These are phyloP conservation scores for Dryas drummondii DNA, from an alignment of 306 rosid genomes.

Conservation along the genomic window DNA sequence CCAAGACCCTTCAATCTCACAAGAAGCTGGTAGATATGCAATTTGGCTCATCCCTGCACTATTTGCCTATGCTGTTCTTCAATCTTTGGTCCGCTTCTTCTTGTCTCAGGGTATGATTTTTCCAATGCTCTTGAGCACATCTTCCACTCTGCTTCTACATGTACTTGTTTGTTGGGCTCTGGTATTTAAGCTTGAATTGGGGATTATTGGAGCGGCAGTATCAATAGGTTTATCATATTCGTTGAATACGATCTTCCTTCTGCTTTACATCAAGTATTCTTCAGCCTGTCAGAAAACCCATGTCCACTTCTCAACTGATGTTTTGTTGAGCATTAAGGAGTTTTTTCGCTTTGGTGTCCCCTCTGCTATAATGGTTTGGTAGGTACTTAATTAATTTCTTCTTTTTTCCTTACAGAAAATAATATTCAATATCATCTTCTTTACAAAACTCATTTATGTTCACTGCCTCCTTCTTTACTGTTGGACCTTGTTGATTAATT, in stretches of 20 bases:
- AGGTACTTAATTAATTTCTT: neutral
- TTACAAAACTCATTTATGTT: too few relatives aligned
- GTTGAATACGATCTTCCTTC: slow-evolving; percentile 7
- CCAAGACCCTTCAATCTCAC: slow-evolving; percentile 51
- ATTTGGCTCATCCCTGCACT: slow-evolving; percentile 54
- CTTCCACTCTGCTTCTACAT: slow-evolving; percentile 27
- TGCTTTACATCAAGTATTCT: slow-evolving; percentile 11
- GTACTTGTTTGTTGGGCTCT: slow-evolving; percentile 20
- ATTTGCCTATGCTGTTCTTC: slow-evolving; percentile 48
- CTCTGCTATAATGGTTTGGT: slow-evolving; percentile 25
- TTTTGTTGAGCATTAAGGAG: neutral
- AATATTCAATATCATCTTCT: too few relatives aligned
- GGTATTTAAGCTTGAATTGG: slow-evolving; percentile 4
- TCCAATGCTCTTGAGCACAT: slow-evolving; percentile 46
- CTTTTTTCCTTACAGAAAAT: too few relatives aligned
- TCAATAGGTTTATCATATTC: slow-evolving; percentile 17
- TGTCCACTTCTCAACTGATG: neutral
- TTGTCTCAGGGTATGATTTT: slow-evolving; percentile 49
- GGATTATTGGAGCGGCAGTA: slow-evolving; percentile 21
- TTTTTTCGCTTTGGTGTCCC: slow-evolving; percentile 17
- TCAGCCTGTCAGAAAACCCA: slow-evolving; percentile 16
- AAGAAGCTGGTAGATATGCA: slow-evolving; percentile 44
- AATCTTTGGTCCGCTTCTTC: slow-evolving; percentile 49
- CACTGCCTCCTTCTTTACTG: too few relatives aligned
- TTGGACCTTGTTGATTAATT: too few relatives aligned